Conservation (phyloP, 2,329 filamentous ascomycete species). For the Escovopsis weberi region DNA sequence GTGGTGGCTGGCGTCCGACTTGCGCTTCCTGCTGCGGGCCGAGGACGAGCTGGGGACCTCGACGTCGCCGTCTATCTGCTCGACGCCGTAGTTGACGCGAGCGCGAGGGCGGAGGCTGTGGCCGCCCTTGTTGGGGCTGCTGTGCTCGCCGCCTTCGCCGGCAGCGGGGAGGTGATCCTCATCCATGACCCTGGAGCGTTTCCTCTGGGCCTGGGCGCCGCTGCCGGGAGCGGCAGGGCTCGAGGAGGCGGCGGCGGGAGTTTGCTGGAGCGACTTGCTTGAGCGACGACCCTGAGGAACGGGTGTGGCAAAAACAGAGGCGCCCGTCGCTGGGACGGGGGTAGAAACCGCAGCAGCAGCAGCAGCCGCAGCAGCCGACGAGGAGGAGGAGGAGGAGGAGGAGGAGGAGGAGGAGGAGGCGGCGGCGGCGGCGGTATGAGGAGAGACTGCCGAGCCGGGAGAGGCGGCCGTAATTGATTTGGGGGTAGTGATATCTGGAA, state of each 20-base stretch:
- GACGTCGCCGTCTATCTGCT: constrained; percentile 36
- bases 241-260: constrained; percentile 25
- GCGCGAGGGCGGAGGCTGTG: constrained; percentile 43
- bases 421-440: too few species aligned
- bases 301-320: constrained; percentile 10
- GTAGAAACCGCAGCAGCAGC: too few species aligned
- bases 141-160: constrained; percentile 26
- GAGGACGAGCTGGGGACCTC: constrained; percentile 20
- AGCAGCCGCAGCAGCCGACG: too few species aligned
- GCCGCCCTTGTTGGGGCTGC: constrained; percentile 39
- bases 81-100: constrained; percentile 42
- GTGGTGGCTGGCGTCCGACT: constrained; percentile 20
- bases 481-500: constrained; percentile 7
- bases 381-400: too few species aligned
- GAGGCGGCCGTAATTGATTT: not conserved
- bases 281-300: constrained; percentile 17
- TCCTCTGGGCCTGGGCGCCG: constrained; percentile 19
- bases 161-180: constrained; percentile 20
- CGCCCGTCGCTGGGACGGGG: too few species aligned
- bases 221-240: constrained; percentile 17
- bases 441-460: too few species aligned
- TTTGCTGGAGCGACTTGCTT: constrained; percentile 21
- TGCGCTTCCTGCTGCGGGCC: constrained; percentile 23
- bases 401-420: too few species aligned
- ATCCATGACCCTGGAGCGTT: constrained; percentile 31